phyloP scores from a whole-genome alignment of 2,329 filamentous ascomycete genomes.

The Didymella glomerata region DNA sequence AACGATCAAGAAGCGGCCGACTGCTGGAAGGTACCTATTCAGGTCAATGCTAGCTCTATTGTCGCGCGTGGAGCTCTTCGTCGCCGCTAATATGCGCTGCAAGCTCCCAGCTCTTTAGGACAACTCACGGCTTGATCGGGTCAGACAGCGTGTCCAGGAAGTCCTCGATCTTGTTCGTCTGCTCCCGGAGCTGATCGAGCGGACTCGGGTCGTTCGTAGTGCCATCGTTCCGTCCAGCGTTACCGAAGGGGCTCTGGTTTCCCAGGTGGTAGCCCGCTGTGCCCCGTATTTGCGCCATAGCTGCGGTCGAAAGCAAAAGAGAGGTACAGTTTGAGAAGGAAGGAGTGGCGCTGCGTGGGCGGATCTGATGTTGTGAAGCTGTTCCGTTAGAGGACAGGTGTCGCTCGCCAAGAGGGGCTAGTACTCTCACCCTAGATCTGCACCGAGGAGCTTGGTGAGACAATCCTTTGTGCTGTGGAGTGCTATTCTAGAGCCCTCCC shows the following conservation, averaged over 20 bases:
- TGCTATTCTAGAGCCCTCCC: constrained; percentile 19
- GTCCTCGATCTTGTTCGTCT: constrained; percentile 99
- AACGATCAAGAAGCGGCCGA: constrained; percentile 96
- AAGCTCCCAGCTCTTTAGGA: constrained; percentile 6
- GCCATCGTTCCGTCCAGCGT: constrained; percentile 63
- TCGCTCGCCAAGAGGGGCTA: constrained; percentile 28
- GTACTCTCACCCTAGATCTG: constrained; percentile 30
- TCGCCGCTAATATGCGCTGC: constrained; percentile 9
- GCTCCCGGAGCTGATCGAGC: constrained; percentile 87
- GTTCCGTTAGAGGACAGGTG: constrained; percentile 32
- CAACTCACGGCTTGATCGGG: constrained; percentile 89
- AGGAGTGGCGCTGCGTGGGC: constrained; percentile 37
- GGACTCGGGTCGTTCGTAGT: constrained; percentile 74
- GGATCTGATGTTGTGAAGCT: constrained; percentile 39
- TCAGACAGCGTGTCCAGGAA: constrained; percentile 85
- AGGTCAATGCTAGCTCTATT: constrained; percentile 33
- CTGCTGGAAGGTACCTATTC: constrained; percentile 85
- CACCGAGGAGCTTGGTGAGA: constrained; percentile 26
- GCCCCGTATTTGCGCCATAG: constrained; percentile 68
- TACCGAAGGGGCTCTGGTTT: constrained; percentile 75
- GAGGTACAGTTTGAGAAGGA: constrained; percentile 28
- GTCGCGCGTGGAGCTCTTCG: constrained; percentile 5
- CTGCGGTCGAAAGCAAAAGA: constrained; percentile 33
- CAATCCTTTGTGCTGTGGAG: constrained; percentile 18
- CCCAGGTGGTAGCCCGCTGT: constrained; percentile 84